These are phyloP conservation scores for Phoenix roebelenii DNA, from an alignment of 176 grass and related monocot genomes.

Conservation along the genomic window DNA sequence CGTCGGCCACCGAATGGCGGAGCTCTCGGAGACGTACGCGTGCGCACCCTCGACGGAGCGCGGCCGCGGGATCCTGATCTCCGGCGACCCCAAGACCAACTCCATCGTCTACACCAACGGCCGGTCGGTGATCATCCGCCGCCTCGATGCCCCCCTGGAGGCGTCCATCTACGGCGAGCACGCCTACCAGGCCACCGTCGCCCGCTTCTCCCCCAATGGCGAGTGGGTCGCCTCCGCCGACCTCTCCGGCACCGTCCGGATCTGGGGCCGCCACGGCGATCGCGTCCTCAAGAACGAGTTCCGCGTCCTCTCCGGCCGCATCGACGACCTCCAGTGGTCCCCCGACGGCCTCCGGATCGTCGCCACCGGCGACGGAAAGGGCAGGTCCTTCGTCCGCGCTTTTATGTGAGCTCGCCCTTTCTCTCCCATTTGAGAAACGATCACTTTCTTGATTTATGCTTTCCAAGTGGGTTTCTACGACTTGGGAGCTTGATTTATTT, in stretches of 20 bases:
- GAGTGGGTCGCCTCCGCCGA: conserved; percentile 97
- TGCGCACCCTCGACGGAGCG: conserved; percentile 94
- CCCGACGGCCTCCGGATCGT: conserved; percentile 87
- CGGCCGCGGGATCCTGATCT: conserved; percentile 80
- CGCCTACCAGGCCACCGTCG: conserved; percentile 75
- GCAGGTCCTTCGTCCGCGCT: conserved; percentile 80
- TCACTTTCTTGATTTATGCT: neutral
- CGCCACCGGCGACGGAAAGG: conserved; percentile 80
- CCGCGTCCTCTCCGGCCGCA: conserved; percentile 65
- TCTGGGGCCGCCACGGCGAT: conserved; percentile 87
- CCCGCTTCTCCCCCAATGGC: conserved; percentile 88
- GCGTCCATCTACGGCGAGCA: conserved; percentile 69
- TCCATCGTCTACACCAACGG: conserved; percentile 67
- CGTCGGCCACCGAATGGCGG: conserved; percentile 39
- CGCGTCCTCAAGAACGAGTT: conserved; percentile 94
- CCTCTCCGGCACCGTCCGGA: conserved; percentile 59
- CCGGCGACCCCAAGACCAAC: conserved; percentile 53
- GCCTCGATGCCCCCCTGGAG: conserved; percentile 64
- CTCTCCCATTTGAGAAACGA: neutral
- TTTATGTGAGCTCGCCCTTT: conserved; percentile 52
- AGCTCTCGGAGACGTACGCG: conserved; percentile 80
- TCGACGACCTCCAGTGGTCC: conserved; percentile 96
- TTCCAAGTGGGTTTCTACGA: neutral
- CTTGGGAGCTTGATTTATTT: no score
- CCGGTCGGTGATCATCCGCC: conserved; percentile 78